Base-by-base conservation (phyloP, 1,284 basidiomycete species). In the Thecaphora frezii region DNA sequence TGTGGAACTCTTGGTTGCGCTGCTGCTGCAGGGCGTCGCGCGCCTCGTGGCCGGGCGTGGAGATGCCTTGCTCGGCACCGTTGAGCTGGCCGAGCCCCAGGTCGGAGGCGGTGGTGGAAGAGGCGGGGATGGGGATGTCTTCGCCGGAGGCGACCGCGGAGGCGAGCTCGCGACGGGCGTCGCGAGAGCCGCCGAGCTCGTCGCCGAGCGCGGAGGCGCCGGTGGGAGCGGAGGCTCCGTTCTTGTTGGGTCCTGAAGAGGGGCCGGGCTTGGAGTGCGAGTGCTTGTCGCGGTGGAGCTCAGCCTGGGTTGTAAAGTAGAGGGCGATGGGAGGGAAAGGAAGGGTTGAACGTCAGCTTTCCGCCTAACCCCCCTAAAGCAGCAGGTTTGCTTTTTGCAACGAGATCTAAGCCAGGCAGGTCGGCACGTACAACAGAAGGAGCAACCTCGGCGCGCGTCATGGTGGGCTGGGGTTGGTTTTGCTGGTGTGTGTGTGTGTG, bases 361-460 rank as follows among this genome's bases (percentile, higher is more conserved):
- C n/a, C n/a, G n/a, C n/a, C n/a, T n/a, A n/a, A n/a, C n/a, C n/a
- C n/a, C n/a, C n/a, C n/a, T n/a, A n/a, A n/a, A n/a, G n/a, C n/a
- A n/a, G n/a, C n/a, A n/a, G n/a, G n/a, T n/a, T n/a, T n/a, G n/a
- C n/a, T n/a, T n/a, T n/a, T n/a, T n/a, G n/a, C n/a, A n/a, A n/a
- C n/a, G n/a, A n/a, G n/a, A n/a, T n/a, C n/a, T n/a, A n/a, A n/a
- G n/a, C n/a, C n/a, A 47, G 18, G 19, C 4, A 12, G 26, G 33
- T 22, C n/a, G 21, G 38, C 12, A 52, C 55, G 10, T 64, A 64
- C 62, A 41, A 59, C 48, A 39, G 50, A 54, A 44, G 62, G 51
- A 21, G 62, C 57, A 24, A 48, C 54, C 54, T 65, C 62, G 36
- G 62, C 39, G 10, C 62, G 62, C 38, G 62, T 65, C 57, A 59